Evolutionary conservation across 2,329 filamentous ascomycete species (phyloP), one percentile per base, ranked within the genome.

Genomic region (Aspergillus japonicus): DNA sequence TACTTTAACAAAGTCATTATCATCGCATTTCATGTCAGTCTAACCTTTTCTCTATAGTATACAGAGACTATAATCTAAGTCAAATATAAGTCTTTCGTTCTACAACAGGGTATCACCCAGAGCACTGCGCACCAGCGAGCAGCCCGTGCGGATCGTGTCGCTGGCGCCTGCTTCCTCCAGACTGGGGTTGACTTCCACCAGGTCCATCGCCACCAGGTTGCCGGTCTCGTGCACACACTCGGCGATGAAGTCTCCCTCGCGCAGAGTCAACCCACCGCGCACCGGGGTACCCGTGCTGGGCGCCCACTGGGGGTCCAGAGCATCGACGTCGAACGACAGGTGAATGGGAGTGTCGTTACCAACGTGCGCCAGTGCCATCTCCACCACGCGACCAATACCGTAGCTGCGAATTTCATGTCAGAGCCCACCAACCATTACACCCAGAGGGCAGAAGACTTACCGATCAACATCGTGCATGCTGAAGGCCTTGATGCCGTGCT

Each of bases 401-500:
- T 98, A 84, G 56, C 91, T 92, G 64, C 50, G 16, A 8, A 31
- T n/a, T 35, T 1, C 14, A 26, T 39, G 53, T 59, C 29, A 63
- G 56, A 29, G 11, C 5, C 6, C 19, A 14, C 52, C 53, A 47
- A 16, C 39, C 47, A 23, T 23, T 3, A 23, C 23, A 14, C 11
- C 16, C 11, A 16, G 6, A 14, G 26, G 50, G 3, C 23, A 23
- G 19, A 33, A 8, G 24, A 53, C 73, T 69, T 81, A 92, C 89
- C 86, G 85, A 78, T 99, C 95, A 76, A 99, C 90, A 74, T 99
- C 95, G 74, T 96, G 95, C 95, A 99, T 99, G 80, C 89, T 94
- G 73, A 98, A 99, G 4, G 94, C 94, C 82, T 91, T 94, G 81
- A 99, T 95, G 47, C 89, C 89, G 71, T 98, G 82, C 66, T 98